These are phyloP conservation scores for Magnaporthiopsis rhizophila DNA, from an alignment of 2,329 filamentous ascomycete species.

Conservation along the genomic window DNA sequence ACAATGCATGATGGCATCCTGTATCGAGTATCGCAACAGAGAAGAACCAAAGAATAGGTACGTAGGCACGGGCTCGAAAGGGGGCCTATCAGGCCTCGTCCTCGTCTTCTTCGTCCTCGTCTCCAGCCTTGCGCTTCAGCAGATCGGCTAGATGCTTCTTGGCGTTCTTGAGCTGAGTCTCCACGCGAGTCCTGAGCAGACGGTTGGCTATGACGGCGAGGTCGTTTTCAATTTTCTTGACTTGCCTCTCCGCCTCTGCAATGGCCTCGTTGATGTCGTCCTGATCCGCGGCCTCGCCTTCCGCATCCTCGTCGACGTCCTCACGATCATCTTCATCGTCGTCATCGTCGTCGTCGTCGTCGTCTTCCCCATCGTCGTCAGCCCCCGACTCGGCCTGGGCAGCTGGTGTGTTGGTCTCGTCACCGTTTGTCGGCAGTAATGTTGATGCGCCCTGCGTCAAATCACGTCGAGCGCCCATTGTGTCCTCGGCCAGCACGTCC, in stretches of 20 bases:
- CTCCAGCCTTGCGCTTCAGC: constrained; percentile 13
- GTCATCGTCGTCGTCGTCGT: constrained; percentile 35
- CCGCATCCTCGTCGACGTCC: constrained; percentile 46
- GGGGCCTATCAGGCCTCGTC: background rate
- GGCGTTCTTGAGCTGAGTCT: constrained; percentile 2
- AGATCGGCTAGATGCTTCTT: background rate
- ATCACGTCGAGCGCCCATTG: constrained; percentile 40
- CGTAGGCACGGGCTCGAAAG: background rate
- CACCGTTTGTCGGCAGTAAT: constrained; percentile 31
- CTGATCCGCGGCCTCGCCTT: constrained; percentile 39
- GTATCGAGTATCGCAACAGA: background rate
- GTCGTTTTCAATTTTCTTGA: constrained; percentile 31
- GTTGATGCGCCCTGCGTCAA: constrained; percentile 17
- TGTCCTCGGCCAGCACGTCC: constrained; percentile 21
- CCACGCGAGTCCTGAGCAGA: constrained; percentile 1
- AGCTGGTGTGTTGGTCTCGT: constrained; percentile 37
- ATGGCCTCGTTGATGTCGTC: constrained; percentile 49
- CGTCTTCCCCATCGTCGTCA: constrained; percentile 35
- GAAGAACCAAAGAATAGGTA: background rate
- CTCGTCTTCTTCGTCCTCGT: constrained; percentile 35
- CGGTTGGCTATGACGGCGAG: background rate
- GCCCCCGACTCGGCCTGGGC: constrained; percentile 25
- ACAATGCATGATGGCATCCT: background rate
- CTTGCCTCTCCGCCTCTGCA: constrained; percentile 14
- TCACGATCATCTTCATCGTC: constrained; percentile 46